Conservation (phyloP, 2,329 filamentous ascomycete species). For the Fusarium camptoceras region DNA sequence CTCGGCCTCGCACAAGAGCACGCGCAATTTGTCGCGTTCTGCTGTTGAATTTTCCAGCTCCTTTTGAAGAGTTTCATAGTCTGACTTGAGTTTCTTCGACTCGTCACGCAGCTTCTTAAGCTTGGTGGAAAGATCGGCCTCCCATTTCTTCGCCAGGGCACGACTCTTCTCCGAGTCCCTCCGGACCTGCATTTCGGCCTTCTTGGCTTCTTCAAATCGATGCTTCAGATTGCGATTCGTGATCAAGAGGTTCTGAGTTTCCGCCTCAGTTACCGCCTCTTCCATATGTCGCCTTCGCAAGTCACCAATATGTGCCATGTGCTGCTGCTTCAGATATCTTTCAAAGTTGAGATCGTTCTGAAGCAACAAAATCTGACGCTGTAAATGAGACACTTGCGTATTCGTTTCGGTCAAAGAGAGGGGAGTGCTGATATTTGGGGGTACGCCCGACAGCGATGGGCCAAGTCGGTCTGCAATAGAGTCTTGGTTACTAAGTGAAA, state of each 20-base stretch:
- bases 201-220: slow-evolving; percentile 78
- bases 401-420: slow-evolving; percentile 50
- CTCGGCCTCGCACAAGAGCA: slow-evolving; percentile 75
- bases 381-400: slow-evolving; percentile 66
- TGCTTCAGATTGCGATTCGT: slow-evolving; percentile 79
- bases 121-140: slow-evolving; percentile 75
- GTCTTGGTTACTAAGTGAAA: slow-evolving; percentile 64
- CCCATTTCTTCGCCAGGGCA: slow-evolving; percentile 81
- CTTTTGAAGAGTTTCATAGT: slow-evolving; percentile 66
- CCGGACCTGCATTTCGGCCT: slow-evolving; percentile 75
- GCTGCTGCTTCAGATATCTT: slow-evolving; percentile 84
- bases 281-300: slow-evolving; percentile 79
- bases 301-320: slow-evolving; percentile 83
- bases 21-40: slow-evolving; percentile 73
- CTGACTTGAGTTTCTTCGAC: slow-evolving; percentile 71
- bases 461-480: slow-evolving; percentile 55
- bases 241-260: slow-evolving; percentile 84
- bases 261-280: slow-evolving; percentile 82
- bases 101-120: slow-evolving; percentile 75
- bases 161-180: slow-evolving; percentile 79
- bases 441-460: slow-evolving; percentile 46
- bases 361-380: slow-evolving; percentile 79
- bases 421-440: slow-evolving; percentile 45
- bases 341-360: slow-evolving; percentile 87
- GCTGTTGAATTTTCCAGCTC: slow-evolving; percentile 68